These are phyloP conservation scores for Alternaria solani DNA, from an alignment of 2,329 filamentous ascomycete species.

Conservation along the genomic window DNA sequence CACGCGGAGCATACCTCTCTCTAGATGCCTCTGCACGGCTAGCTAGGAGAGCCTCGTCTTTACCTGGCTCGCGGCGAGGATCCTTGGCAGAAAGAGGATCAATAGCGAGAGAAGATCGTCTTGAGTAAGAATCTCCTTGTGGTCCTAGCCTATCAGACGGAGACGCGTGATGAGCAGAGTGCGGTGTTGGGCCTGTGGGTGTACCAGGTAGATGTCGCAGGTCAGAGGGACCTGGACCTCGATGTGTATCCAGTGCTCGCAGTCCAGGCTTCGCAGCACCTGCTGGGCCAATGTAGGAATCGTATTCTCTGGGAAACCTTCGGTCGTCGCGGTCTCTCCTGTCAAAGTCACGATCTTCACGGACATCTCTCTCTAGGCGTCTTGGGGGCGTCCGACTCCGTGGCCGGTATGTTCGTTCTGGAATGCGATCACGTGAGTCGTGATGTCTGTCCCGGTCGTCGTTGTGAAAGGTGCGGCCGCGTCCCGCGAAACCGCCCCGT, in stretches of 20 bases:
- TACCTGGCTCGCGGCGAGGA: slow-evolving; percentile 51
- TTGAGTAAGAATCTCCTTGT: slow-evolving; percentile 45
- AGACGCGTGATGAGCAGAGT: slow-evolving; percentile 43
- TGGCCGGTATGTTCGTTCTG: slow-evolving; percentile 60
- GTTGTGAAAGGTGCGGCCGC: slow-evolving; percentile 57
- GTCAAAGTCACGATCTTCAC: slow-evolving; percentile 52
- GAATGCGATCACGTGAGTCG: slow-evolving; percentile 43
- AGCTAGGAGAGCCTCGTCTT: slow-evolving; percentile 55
- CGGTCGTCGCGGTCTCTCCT: slow-evolving; percentile 53
- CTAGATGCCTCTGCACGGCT: slow-evolving; percentile 57
- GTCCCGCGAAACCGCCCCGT: slow-evolving; percentile 58
- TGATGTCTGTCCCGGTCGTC: slow-evolving; percentile 62
- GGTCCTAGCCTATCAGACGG: slow-evolving; percentile 44
- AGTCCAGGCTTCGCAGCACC: slow-evolving; percentile 39
- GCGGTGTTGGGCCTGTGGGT: slow-evolving; percentile 44
- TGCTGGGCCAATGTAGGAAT: slow-evolving; percentile 51
- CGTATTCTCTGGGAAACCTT: slow-evolving; percentile 56
- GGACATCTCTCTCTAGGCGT: slow-evolving; percentile 59
- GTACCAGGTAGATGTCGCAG: slow-evolving; percentile 44
- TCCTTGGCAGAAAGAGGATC: slow-evolving; percentile 46
- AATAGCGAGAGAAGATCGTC: slow-evolving; percentile 48
- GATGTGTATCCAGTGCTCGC: slow-evolving; percentile 44
- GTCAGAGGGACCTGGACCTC: slow-evolving; percentile 37
- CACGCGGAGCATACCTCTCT: slow-evolving; percentile 57
- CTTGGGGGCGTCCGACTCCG: slow-evolving; percentile 70